phyloP scores from a whole-genome alignment of 2,329 filamentous ascomycete genomes.

The Myrmaecium sp. region DNA sequence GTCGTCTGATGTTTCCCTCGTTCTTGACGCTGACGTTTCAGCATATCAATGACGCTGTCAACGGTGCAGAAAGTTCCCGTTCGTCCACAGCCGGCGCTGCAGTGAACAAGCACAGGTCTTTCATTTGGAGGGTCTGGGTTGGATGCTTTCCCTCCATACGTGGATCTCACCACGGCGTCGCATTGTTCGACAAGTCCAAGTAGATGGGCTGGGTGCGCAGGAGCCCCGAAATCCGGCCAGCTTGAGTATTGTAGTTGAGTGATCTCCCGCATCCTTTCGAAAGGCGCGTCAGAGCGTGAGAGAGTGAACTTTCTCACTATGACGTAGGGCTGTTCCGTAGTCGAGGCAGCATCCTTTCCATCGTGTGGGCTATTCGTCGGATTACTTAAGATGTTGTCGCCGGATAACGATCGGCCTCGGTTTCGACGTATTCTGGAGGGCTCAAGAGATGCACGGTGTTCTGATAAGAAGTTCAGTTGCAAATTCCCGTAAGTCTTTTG shows the following conservation, averaged over 20 bases:
- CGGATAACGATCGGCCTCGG: constrained; percentile 2
- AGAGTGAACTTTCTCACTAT: constrained; percentile 77
- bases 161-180: constrained; percentile 48
- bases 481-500: constrained; percentile 61
- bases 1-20: constrained; percentile 15
- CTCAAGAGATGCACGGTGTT: constrained; percentile 67
- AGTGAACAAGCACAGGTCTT: constrained; percentile 79
- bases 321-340: constrained; percentile 52
- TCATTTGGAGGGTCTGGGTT: constrained; percentile 36
- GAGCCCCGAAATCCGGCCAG: constrained; percentile 96
- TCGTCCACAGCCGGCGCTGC: constrained; percentile 85
- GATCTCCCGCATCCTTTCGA: constrained; percentile 75
- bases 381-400: constrained; percentile 1
- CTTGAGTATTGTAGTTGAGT: constrained; percentile 87
- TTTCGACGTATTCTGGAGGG: constrained; percentile 33
- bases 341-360: constrained; percentile 8
- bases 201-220: constrained; percentile 73
- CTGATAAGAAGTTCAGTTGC: constrained; percentile 58
- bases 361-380: constrained; percentile 7
- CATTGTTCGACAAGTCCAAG: constrained; percentile 80
- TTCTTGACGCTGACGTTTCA: constrained; percentile 59
- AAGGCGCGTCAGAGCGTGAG: constrained; percentile 59
- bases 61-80: constrained; percentile 96
- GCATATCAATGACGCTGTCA: constrained; percentile 88
- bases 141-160: constrained; percentile 30